phyloP scores from a whole-genome alignment of 805 yeast genomes.

The Teunomyces kruisii region DNA sequence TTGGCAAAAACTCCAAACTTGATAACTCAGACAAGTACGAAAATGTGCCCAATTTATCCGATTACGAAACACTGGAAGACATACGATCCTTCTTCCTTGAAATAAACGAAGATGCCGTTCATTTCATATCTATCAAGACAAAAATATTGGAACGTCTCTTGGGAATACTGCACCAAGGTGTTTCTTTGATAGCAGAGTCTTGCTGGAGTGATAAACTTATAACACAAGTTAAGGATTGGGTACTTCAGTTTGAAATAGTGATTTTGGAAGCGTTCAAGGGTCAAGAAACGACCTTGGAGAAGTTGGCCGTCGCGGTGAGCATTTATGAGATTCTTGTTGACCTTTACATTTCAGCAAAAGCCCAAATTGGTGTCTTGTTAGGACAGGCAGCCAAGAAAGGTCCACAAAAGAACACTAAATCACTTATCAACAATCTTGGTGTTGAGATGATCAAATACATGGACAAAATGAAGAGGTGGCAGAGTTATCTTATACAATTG shows the following conservation, averaged over 20 bases:
- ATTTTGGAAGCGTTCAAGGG: conserved; percentile 11
- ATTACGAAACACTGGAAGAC: conserved; percentile 4
- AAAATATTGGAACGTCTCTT: conserved; percentile 25
- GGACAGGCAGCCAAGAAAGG: conserved; percentile 18
- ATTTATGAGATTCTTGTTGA: conserved; percentile 50
- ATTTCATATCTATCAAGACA: conserved; percentile 22
- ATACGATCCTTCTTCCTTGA: conserved; percentile 15
- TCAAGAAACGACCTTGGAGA: not conserved
- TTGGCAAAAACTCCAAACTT: conserved; percentile 19
- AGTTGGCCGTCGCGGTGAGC: conserved; percentile 32
- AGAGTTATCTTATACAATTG: conserved; percentile 2
- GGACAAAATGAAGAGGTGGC: conserved; percentile 53
- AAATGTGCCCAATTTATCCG: conserved; percentile 6
- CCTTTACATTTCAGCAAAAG: conserved; percentile 32
- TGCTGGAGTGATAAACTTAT: conserved; percentile 39
- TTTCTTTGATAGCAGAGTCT: conserved; percentile 35
- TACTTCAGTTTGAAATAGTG: conserved; percentile 27
- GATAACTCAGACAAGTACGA: not conserved
- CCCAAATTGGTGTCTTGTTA: conserved; percentile 18
- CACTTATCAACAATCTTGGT: conserved; percentile 32
- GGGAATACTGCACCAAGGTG: conserved; percentile 8
- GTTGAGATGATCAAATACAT: conserved; percentile 38
- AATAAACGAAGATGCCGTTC: conserved; percentile 11
- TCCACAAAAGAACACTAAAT: conserved; percentile 24
- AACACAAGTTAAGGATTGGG: conserved; percentile 35